Base-by-base conservation (phyloP, 208 protist genomes). In the Kentomonas sorsogonicus region DNA sequence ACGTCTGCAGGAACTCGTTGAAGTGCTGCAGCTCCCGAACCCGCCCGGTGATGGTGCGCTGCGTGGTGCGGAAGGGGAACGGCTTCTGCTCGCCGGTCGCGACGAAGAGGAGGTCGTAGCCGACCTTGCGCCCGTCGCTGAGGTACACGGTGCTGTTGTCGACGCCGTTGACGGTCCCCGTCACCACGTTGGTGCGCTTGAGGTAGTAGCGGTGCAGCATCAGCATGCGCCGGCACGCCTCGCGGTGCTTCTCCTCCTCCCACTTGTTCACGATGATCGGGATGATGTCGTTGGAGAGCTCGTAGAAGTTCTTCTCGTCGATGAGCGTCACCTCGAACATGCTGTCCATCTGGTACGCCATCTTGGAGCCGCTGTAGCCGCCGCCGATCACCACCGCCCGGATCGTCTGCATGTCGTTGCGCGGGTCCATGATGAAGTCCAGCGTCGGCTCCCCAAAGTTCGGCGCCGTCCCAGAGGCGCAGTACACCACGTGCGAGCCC, bases 291-390 rank as follows among this genome's bases (percentile, higher is more conserved):
- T 88, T 86, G 20, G 84, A 90, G 11, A 91, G 66, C 58, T 95
- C 86, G 55, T 77, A 90, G 51, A 81, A 95, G 60, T 92, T 93
- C 64, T 95, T 95, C 50, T 85, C 77, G 55, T 95, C 89, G 44
- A 95, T 83, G 38, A 90, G 60, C 11, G 82, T 91, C 36, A 92
- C 71, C 59, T 89, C 71, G 55, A 95, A 86, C 46, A 93, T 79
- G 69, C 82, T 90, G 65, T 95, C 89, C 26, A 95, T 66, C 62
- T 84, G 72, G 55, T 82, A 90, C 31, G 86, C 85, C 40, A 91
- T 60, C 34, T 72, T 74, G 22, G 70, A 66, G n/a, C 89, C 89
- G 2, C 79, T 61, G 63, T 89, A 92, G 9, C 89, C 89, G 46
- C 89, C 89, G 18, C 89, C 89, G 3, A 95, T 70, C 18, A 95